Evolutionary conservation across 495 filamentous ascomycete species (phyloP).

Genomic region (Evansstolkia leycettana): DNA sequence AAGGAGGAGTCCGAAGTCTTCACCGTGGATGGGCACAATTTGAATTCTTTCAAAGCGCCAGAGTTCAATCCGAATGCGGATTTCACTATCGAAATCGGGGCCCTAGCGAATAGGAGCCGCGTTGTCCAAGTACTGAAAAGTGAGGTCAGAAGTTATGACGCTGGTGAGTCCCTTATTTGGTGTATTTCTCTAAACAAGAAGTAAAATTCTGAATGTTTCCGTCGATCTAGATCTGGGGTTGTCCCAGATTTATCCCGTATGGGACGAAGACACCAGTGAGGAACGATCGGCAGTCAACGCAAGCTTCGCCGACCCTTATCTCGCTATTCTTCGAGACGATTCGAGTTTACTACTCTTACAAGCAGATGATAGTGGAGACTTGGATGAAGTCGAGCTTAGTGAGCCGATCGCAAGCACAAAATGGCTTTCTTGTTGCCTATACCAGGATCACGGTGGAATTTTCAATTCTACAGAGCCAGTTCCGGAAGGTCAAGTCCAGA

Average conservation of each 20-base stretch:
- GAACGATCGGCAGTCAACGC: constrained; percentile 62
- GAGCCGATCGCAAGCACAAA: constrained; percentile 43
- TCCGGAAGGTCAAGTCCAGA: constrained; percentile 28
- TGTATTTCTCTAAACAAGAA: too few relatives aligned
- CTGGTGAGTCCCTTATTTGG: constrained; percentile 61
- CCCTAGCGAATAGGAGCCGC: constrained; percentile 57
- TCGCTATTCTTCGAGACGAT: constrained; percentile 79
- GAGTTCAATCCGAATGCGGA: constrained; percentile 87
- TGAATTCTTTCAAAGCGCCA: constrained; percentile 30
- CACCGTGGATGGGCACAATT: constrained; percentile 11
- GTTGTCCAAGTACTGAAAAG: constrained; percentile 75
- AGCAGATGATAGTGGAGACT: constrained; percentile 65
- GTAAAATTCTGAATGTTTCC: too few relatives aligned
- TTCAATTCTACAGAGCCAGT: constrained; percentile 33
- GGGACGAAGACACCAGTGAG: constrained; percentile 76
- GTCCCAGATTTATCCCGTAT: constrained; percentile 78
- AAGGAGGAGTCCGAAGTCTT: constrained; percentile 32
- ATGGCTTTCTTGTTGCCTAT: constrained; percentile 75
- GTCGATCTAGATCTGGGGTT: constrained; percentile 57
- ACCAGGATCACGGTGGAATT: constrained; percentile 47
- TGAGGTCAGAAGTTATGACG: constrained; percentile 80
- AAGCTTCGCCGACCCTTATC: constrained; percentile 78
- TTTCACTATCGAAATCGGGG: constrained; percentile 68
- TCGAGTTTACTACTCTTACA: constrained; percentile 61
- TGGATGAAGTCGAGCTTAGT: constrained; percentile 64